Percentiles rank a stretch among this genome's conserved stretches.
Evolutionary conservation across 1,139 yeast genomes (phyloP).

Genomic region (Entelexis paramagnoliae): DNA sequence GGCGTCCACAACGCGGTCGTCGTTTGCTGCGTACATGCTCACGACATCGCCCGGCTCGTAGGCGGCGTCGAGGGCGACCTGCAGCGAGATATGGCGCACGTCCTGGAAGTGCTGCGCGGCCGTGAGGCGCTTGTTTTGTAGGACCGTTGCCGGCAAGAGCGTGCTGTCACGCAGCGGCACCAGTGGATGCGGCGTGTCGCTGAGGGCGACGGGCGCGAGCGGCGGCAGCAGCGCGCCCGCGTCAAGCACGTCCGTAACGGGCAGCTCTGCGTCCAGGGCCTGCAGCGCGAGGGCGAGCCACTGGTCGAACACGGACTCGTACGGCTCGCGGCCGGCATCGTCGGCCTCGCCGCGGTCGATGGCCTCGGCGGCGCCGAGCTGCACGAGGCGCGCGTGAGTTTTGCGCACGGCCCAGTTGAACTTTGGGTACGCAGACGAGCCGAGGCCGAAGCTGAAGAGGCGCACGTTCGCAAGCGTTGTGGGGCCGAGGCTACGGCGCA

Average conservation of each 20-base stretch:
- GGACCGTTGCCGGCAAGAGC: constrained; percentile 37
- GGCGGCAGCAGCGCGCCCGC: constrained; percentile 38
- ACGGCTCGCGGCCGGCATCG: constrained; percentile 70
- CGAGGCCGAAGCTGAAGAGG: constrained; percentile 75
- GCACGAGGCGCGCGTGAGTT: constrained; percentile 63
- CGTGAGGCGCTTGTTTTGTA: constrained; percentile 51
- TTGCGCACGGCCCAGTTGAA: constrained; percentile 78
- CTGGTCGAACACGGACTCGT: constrained; percentile 64
- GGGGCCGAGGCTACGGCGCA: constrained; percentile 55
- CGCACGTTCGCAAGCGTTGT: constrained; percentile 48
- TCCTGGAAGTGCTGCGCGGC: constrained; percentile 75
- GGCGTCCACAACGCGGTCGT: constrained; percentile 49
- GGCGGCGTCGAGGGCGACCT: constrained; percentile 20
- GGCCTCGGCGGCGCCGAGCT: constrained; percentile 70
- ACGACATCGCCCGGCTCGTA: constrained; percentile 75
- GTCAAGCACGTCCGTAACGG: not conserved
- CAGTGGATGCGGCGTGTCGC: not conserved
- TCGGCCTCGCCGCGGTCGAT: constrained; percentile 79
- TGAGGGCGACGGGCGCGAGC: constrained; percentile 26
- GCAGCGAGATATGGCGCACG: constrained; percentile 56
- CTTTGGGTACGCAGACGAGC: constrained; percentile 87
- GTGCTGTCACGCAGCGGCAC: not conserved
- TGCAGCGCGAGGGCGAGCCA: constrained; percentile 43
- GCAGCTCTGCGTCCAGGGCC: constrained; percentile 1
- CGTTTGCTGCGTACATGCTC: constrained; percentile 66